A percentile compares a stretch with the other conserved stretches of the same genome.
Conservation (phyloP, 2,329 filamentous ascomycete species). For the Thelonectria olida region DNA sequence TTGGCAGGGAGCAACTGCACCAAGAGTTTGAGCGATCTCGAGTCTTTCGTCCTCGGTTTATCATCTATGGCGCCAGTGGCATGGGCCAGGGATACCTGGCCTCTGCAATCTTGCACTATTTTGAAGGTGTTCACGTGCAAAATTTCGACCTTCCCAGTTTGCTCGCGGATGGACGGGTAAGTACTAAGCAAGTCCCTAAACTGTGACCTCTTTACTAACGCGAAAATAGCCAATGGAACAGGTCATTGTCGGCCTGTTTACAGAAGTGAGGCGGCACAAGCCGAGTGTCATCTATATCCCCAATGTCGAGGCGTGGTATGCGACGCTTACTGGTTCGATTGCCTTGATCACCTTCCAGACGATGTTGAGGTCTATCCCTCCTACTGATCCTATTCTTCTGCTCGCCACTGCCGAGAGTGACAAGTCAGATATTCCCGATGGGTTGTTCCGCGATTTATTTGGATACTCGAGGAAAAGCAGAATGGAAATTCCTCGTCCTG, state of each 20-base stretch:
- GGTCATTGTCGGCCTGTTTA: slow-evolving; percentile 88
- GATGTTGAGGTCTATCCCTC: slow-evolving; percentile 82
- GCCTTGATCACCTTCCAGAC: slow-evolving; percentile 84
- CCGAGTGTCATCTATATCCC: slow-evolving; percentile 96
- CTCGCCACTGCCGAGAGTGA: slow-evolving; percentile 84
- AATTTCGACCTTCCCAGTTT: slow-evolving; percentile 92
- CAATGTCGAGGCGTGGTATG: slow-evolving; percentile 88
- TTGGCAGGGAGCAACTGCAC: slow-evolving; percentile 79
- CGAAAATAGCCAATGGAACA: slow-evolving; percentile 76
- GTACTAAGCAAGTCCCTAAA: slow-evolving; percentile 38
- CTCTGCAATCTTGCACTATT: slow-evolving; percentile 84
- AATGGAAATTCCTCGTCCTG: slow-evolving; percentile 74
- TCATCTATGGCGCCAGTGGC: slow-evolving; percentile 82
- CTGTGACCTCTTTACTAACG: slow-evolving; percentile 31
- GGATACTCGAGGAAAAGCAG: slow-evolving; percentile 84
- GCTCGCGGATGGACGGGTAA: slow-evolving; percentile 81
- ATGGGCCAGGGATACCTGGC: slow-evolving; percentile 96
- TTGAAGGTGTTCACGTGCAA: slow-evolving; percentile 94
- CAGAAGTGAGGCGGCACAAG: slow-evolving; percentile 92
- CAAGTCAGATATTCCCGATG: slow-evolving; percentile 66
- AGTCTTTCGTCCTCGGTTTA: slow-evolving; percentile 86
- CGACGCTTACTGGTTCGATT: slow-evolving; percentile 67
- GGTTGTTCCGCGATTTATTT: slow-evolving; percentile 81
- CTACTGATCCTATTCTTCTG: slow-evolving; percentile 88
- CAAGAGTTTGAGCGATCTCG: slow-evolving; percentile 87